Base-by-base conservation (phyloP, 345 rosid genomes). In the Iberis pinnata region DNA sequence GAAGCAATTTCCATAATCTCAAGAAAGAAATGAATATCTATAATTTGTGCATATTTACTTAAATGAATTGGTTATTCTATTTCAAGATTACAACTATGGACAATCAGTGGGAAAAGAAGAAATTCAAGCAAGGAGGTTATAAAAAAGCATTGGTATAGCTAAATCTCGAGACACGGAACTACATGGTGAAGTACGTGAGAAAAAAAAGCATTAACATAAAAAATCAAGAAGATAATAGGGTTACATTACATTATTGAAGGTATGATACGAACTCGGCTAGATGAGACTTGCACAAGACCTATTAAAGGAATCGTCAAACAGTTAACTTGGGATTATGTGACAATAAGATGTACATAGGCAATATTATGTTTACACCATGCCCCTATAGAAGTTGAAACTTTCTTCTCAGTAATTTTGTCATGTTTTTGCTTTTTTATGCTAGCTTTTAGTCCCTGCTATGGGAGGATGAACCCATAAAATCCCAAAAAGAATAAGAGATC, bases 401-500 rank as follows among this genome's bases (percentile, higher is more conserved):
- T 88, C 82, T 83, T 88, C 77, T 85, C 89, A 18, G 95, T 79
- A 62, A 88, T 85, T 75, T 82, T 76, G 65, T 88, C 92, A 53
- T 88, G 85, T 61, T 88, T 85, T 52, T 85, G 95, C 73, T 85
- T 88, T 68, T 88, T 88, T 39, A 89, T 85, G 27, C 84, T 88
- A 36, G 89, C 95, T 77, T 79, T 85, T 56, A 88, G 73, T 39
- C 97, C 97, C 76, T 82, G 97, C 97, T 95, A 88, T 6, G 97
- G 97, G 58, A 88, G 92, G 75, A 92, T 88, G 65, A 53, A 52
- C 41, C 49, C 37, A 31, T 52, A 56, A 63, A 70, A 58, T n/a
- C 10, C 36, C 57, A 27, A 47, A 44, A 19, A 49, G 31, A 47
- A 59, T 19, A n/a, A n/a, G n/a, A 65, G 67, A 47, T 42, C 15